Conservation (phyloP, 75 land plant species). For the Gnetum montanum region DNA sequence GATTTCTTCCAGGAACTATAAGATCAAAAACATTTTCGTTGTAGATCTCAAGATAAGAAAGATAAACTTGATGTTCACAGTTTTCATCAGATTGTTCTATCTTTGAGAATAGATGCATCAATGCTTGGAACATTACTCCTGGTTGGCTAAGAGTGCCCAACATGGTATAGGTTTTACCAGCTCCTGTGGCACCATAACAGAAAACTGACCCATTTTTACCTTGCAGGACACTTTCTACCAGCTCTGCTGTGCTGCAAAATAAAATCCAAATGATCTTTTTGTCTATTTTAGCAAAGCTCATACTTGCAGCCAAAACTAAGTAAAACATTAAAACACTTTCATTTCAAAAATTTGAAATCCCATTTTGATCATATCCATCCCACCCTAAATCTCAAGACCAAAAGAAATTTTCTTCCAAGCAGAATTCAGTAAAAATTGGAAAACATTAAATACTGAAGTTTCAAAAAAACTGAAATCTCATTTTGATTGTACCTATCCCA, state of each 20-base stretch:
- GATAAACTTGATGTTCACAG: conserved; percentile 2
- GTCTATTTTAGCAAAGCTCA: not conserved
- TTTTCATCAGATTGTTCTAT: conserved; percentile 6
- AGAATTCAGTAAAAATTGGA: no score
- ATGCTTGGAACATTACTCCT: conserved; percentile 21
- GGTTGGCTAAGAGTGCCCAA: conserved; percentile 13
- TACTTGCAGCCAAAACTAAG: not conserved
- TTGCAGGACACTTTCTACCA: conserved; percentile 16
- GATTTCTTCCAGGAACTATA: conserved; percentile 16
- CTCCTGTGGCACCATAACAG: conserved; percentile 32
- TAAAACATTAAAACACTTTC: no score
- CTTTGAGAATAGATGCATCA: conserved; percentile 17
- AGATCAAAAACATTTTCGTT: conserved; percentile 19
- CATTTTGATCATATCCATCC: no score
- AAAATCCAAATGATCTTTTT: not conserved
- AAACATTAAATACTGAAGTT: no score
- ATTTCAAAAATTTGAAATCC: not conserved
- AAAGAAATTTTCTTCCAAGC: no score
- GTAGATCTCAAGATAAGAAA: conserved; percentile 24
- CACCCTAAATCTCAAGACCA: no score
- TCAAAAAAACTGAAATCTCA: no score
- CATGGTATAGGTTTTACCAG: conserved; percentile 27
- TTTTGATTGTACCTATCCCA: no score
- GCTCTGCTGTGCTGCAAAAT: conserved; percentile 10
- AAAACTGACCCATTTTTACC: conserved; percentile 20